These are phyloP conservation scores for Lagenidium sp. DNA, from an alignment of 352 stramenopile genomes.

Conservation along the genomic window DNA sequence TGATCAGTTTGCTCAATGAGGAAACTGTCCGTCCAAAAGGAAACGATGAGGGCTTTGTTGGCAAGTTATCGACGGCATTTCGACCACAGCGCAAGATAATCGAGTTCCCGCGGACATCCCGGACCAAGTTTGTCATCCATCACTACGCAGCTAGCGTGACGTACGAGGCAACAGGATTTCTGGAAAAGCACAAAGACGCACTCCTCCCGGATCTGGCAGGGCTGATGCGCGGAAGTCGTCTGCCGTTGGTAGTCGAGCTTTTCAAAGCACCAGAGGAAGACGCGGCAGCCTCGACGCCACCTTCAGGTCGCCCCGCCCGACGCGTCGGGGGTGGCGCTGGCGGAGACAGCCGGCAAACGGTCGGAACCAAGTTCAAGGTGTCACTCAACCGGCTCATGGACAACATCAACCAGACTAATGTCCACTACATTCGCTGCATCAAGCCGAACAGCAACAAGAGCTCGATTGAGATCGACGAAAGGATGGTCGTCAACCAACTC, in stretches of 20 bases:
- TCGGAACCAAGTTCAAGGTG: slow-evolving; percentile 77
- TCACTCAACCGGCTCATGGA: slow-evolving; percentile 61
- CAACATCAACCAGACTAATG: slow-evolving; percentile 63
- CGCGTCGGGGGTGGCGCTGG: slow-evolving; percentile 6
- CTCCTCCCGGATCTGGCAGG: slow-evolving; percentile 88
- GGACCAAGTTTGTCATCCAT: slow-evolving; percentile 87
- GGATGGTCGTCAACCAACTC: slow-evolving; percentile 74
- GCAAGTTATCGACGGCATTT: slow-evolving; percentile 41
- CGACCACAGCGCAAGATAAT: slow-evolving; percentile 46
- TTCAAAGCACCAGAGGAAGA: slow-evolving; percentile 34
- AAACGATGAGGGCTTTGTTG: slow-evolving; percentile 57
- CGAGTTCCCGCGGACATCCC: slow-evolving; percentile 54
- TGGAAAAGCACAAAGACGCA: slow-evolving; percentile 94
- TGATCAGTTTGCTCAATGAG: slow-evolving; percentile 81
- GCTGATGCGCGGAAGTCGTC: slow-evolving; percentile 43
- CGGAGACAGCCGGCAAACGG: slow-evolving; percentile 28
- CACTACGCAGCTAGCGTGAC: slow-evolving; percentile 92
- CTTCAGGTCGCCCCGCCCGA: background rate
- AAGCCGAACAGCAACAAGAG: slow-evolving; percentile 79
- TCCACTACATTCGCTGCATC: slow-evolving; percentile 81
- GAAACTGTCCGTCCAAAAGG: slow-evolving; percentile 75
- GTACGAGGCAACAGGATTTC: slow-evolving; percentile 87
- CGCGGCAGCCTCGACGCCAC: slow-evolving; percentile 7
- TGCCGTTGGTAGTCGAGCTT: slow-evolving; percentile 42
- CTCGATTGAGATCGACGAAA: slow-evolving; percentile 38